Conservation (phyloP, 2,329 filamentous ascomycete genomes). For the Microcera coccophila region DNA sequence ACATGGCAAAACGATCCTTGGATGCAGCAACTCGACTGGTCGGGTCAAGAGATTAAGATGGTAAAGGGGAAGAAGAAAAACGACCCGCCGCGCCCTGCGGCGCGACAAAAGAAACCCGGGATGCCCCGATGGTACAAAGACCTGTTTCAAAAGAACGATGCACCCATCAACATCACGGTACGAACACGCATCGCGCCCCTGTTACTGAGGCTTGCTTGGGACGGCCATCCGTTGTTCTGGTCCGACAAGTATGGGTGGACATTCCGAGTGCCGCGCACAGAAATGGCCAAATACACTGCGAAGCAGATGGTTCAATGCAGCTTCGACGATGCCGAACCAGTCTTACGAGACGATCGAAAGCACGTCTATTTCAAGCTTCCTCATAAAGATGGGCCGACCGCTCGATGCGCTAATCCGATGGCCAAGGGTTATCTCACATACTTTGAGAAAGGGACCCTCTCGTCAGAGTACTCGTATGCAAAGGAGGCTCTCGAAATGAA, state of each 20-base stretch:
- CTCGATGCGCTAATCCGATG: slow-evolving; percentile 80
- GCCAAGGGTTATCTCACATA: slow-evolving; percentile 88
- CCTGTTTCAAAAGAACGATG: slow-evolving; percentile 66
- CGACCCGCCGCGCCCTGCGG: slow-evolving; percentile 71
- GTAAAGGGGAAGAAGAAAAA: slow-evolving; percentile 85
- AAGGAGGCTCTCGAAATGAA: slow-evolving; percentile 98
- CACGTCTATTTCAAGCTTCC: slow-evolving; percentile 87
- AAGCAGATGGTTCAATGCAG: slow-evolving; percentile 72
- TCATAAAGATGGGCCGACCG: slow-evolving; percentile 87
- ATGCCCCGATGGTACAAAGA: slow-evolving; percentile 97
- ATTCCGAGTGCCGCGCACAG: slow-evolving; percentile 66
- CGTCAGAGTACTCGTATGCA: slow-evolving; percentile 83
- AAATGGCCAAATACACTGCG: slow-evolving; percentile 61
- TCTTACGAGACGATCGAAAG: slow-evolving; percentile 61
- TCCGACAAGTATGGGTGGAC: slow-evolving; percentile 92
- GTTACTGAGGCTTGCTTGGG: slow-evolving; percentile 80
- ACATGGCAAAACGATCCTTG: slow-evolving; percentile 79
- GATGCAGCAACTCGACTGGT: slow-evolving; percentile 93
- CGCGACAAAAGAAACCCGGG: slow-evolving; percentile 86
- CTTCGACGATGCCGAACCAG: slow-evolving; percentile 68
- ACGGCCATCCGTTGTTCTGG: slow-evolving; percentile 86
- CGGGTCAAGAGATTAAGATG: slow-evolving; percentile 86
- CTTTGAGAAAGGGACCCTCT: slow-evolving; percentile 84
- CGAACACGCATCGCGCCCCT: slow-evolving; percentile 84
- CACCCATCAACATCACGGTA: slow-evolving; percentile 73